Percentiles rank a stretch among this genome's conserved stretches.
Evolutionary conservation across 2,329 filamentous ascomycete genomes (phyloP).

Genomic region (Fusarium graminum): DNA sequence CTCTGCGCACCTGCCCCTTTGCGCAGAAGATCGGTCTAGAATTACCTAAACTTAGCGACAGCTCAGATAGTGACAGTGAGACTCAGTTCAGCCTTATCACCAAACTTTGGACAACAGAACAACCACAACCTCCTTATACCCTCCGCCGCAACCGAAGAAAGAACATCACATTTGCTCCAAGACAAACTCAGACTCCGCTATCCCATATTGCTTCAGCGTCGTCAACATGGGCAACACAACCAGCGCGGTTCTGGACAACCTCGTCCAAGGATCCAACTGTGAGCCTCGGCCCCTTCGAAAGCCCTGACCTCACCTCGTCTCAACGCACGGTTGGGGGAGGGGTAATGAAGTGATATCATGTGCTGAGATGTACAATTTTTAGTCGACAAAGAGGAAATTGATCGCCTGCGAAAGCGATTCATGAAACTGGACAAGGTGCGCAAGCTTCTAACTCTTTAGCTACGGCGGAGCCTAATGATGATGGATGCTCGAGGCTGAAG

Average conservation of each 20-base stretch:
- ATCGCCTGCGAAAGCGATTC: conserved; percentile 94
- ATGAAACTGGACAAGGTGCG: conserved; percentile 98
- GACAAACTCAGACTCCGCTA: not conserved
- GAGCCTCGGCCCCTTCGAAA: conserved; percentile 47
- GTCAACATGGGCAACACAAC: conserved; percentile 75
- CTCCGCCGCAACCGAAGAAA: not conserved
- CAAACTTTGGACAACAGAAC: conserved; percentile 36
- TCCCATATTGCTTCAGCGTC: conserved; percentile 13
- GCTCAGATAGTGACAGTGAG: conserved; percentile 34
- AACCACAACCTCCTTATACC: conserved; percentile 14
- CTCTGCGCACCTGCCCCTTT: conserved; percentile 43
- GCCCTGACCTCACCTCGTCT: conserved; percentile 15
- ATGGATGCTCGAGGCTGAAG: conserved; percentile 3
- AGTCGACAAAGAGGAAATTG: conserved; percentile 98
- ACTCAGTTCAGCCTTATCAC: conserved; percentile 49
- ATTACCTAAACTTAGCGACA: conserved; percentile 38
- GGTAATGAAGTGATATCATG: conserved; percentile 22
- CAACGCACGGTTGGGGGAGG: conserved; percentile 22
- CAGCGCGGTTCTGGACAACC: conserved; percentile 88
- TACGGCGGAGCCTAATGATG: conserved; percentile 6
- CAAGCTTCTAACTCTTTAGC: conserved; percentile 21
- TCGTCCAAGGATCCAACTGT: conserved; percentile 98
- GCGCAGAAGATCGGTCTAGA: conserved; percentile 43
- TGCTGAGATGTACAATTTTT: conserved; percentile 32
- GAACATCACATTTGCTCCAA: not conserved